Conservation (phyloP, 345 rosid species). For the Rubroshorea leprosula region DNA sequence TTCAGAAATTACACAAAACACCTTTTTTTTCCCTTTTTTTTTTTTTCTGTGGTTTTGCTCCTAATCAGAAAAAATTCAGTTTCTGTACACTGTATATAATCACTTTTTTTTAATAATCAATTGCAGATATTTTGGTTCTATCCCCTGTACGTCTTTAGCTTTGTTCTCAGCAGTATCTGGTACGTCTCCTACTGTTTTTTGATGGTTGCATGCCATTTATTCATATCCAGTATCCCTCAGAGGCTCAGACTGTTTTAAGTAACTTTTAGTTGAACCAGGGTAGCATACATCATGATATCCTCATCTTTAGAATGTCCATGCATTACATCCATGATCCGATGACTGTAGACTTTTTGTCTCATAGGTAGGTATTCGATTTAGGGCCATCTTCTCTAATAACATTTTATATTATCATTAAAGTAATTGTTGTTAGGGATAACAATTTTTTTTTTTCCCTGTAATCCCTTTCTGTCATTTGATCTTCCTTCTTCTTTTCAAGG, state of each 20-base stretch:
- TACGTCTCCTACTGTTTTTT: slow-evolving; percentile 17
- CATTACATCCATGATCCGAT: background rate
- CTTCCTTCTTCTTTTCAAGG: background rate
- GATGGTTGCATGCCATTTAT: background rate
- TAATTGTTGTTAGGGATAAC: background rate
- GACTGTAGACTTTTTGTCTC: background rate
- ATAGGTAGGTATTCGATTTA: background rate
- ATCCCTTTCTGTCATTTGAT: slow-evolving; percentile 1
- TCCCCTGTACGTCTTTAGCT: slow-evolving; percentile 80
- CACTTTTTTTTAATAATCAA: slow-evolving; percentile 3
- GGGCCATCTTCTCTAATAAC: background rate
- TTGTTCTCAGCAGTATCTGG: slow-evolving; percentile 81
- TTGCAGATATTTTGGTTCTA: slow-evolving; percentile 94
- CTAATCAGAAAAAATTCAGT: background rate
- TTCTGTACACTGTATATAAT: background rate
- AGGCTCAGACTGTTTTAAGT: background rate
- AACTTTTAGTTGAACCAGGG: background rate
- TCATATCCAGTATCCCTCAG: too few species aligned
- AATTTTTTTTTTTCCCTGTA: background rate
- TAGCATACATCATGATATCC: background rate
- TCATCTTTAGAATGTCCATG: background rate
- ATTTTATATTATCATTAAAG: background rate
- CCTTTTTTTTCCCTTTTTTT: too few species aligned
- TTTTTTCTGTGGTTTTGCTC: background rate
- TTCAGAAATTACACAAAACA: too few species aligned